phyloP scores from a whole-genome alignment of 2,329 filamentous ascomycete species.

The Colletotrichum echinochloae region DNA sequence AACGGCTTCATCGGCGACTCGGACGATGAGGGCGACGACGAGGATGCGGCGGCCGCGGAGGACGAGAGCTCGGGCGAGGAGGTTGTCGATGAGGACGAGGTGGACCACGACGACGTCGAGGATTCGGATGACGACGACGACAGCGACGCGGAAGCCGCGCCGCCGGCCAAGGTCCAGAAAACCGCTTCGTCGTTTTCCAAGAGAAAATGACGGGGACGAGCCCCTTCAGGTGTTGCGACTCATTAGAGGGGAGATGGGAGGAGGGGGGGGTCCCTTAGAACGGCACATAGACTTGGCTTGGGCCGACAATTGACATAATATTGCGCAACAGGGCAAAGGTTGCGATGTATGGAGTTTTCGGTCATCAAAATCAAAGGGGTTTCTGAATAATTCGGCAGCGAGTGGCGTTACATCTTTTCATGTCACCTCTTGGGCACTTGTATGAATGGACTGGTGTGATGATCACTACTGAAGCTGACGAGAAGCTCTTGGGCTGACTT shows the following conservation, averaged over 20 bases:
- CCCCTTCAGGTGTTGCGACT: conserved; percentile 3
- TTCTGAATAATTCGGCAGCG: not conserved
- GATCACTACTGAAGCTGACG: not conserved
- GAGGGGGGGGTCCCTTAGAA: conserved; percentile 16
- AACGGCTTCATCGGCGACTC: conserved; percentile 70
- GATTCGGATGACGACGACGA: conserved; percentile 69
- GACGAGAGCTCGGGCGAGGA: conserved; percentile 61
- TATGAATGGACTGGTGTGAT: not conserved
- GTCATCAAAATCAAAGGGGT: conserved; percentile 30
- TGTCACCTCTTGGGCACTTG: not conserved
- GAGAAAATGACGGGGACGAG: conserved; percentile 48
- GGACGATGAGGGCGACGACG: conserved; percentile 65
- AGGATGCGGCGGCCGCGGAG: conserved; percentile 55
- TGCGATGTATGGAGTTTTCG: conserved; percentile 33
- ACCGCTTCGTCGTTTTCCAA: conserved; percentile 51
- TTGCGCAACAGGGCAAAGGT: conserved; percentile 35
- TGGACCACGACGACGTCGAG: conserved; percentile 68
- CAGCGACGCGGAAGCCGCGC: conserved; percentile 62
- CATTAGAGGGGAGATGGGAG: conserved; percentile 2
- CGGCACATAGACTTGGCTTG: conserved; percentile 39
- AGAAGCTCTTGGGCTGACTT: not conserved
- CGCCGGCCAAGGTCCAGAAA: conserved; percentile 60
- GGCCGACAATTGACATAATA: conserved; percentile 41
- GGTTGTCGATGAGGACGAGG: conserved; percentile 69
- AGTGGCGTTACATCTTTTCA: too few relatives aligned